Evolutionary conservation across 805 yeast genomes (phyloP), one percentile per base, ranked within the genome.

Genomic region (Ogataea zsoltii): DNA sequence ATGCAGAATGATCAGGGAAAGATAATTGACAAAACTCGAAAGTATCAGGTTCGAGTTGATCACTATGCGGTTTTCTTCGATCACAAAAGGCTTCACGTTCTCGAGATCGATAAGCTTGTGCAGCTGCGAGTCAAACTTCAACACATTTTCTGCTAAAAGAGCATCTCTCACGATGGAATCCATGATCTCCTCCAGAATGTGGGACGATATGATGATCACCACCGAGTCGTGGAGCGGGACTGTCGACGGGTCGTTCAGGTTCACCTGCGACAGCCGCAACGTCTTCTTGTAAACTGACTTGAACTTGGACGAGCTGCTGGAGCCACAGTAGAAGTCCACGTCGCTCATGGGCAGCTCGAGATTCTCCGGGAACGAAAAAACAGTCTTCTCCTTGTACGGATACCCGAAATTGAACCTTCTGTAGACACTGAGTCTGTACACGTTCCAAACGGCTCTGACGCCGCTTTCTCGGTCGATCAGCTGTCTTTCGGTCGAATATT

Each of bases 391-490:
- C n/a, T 49, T 45, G 46, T 62, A 70, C n/a, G 75, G 74, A 39
- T 56, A 57, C 1, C 73, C 74, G 49, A 62, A 54, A 50, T 63
- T 61, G 19, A 67, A 44, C 48, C 74, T 58, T 19, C 67, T 45
- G 44, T 60, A 66, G 11, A 61, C 63, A 42, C 65, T 63, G 39
- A 65, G 51, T 45, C 63, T 66, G 69, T 69, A 72, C 6, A 65
- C 59, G 4, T 64, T 62, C 76, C 76, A 72, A 11, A 71, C 48
- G 3, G 65, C 50, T 46, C 75, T 54, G 7, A 67, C 42, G 31
- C 60, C 44, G 38, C 60, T 55, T 44, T 70, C 73, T 35, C 71
- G 60, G 28, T 62, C 64, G 7, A 63, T 40, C 2, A 67, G 49
- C 45, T 69, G 74, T 33, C 60, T 57, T 45, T 60, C 62, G 1